Evolutionary conservation across 75 land plant genomes (phyloP).

Genomic region (Pseudotsuga menziesii): DNA sequence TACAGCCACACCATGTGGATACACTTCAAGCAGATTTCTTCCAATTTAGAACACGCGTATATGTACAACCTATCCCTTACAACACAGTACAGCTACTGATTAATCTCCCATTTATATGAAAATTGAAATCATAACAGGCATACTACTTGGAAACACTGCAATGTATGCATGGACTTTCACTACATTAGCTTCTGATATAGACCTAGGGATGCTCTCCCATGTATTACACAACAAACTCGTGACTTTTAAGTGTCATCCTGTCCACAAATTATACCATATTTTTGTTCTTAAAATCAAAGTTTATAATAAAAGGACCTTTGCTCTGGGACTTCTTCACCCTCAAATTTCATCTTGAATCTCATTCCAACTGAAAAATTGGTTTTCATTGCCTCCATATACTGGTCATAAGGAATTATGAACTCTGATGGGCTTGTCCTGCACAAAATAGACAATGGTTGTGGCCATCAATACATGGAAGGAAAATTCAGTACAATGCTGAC

Average conservation of each 20-base stretch:
- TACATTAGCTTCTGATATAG: not conserved
- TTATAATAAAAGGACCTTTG: slow-evolving; percentile 38
- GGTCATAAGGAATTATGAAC: slow-evolving; percentile 62
- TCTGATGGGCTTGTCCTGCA: slow-evolving; percentile 81
- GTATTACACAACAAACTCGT: not conserved
- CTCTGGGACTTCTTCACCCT: slow-evolving; percentile 67
- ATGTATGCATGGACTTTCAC: not conserved
- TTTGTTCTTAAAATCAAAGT: not conserved
- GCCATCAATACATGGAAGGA: slow-evolving; percentile 9
- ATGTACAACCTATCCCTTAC: not conserved
- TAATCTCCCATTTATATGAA: not conserved
- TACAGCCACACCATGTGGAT: not conserved
- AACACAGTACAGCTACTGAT: not conserved
- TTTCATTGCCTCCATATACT: slow-evolving; percentile 44
- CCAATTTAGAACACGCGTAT: not conserved
- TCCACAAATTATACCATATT: not conserved
- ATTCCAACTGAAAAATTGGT: slow-evolving; percentile 47
- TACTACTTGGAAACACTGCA: not conserved
- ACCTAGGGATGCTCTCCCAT: not conserved
- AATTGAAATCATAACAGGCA: not conserved
- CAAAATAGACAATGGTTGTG: slow-evolving; percentile 63
- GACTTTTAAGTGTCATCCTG: not conserved
- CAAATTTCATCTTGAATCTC: slow-evolving; percentile 79
- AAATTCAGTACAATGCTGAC: not conserved
- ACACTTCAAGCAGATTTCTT: not conserved